Evolutionary conservation across 805 yeast species (phyloP).

Genomic region (Kuraishia cidri): DNA sequence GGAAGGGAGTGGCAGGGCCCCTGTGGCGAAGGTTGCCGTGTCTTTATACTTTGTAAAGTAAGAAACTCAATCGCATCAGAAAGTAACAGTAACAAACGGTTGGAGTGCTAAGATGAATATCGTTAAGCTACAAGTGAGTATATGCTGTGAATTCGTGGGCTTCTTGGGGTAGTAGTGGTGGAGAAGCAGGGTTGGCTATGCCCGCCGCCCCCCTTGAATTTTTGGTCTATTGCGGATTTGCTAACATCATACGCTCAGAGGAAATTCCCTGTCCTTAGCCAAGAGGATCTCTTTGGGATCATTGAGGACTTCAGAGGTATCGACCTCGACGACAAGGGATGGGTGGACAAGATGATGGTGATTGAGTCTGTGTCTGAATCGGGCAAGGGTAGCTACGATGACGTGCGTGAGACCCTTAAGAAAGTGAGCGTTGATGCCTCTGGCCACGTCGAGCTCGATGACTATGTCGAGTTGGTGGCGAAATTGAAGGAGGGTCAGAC

Average conservation of each 20-base stretch:
- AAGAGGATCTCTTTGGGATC: slow-evolving; percentile 76
- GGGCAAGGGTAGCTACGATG: slow-evolving; percentile 83
- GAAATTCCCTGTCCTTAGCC: slow-evolving; percentile 79
- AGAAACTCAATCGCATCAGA: no score
- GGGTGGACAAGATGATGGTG: slow-evolving; percentile 86
- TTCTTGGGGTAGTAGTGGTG: background rate
- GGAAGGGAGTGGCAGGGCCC: no score
- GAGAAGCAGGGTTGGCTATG: background rate
- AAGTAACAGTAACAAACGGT: no score
- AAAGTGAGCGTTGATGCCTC: slow-evolving; percentile 90
- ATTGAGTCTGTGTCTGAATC: slow-evolving; percentile 72
- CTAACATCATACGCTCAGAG: slow-evolving; percentile 27
- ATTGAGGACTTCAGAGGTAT: slow-evolving; percentile 82
- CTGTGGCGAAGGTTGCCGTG: no score
- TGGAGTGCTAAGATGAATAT: slow-evolving; percentile 62
- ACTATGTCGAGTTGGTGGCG: slow-evolving; percentile 77
- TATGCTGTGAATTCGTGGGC: background rate
- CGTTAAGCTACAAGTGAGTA: slow-evolving; percentile 48
- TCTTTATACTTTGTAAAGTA: no score
- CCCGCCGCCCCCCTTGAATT: no score
- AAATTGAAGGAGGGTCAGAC: slow-evolving; percentile 53
- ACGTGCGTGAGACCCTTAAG: slow-evolving; percentile 88
- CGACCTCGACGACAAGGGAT: slow-evolving; percentile 89
- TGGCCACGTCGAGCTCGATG: slow-evolving; percentile 95
- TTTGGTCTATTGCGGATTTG: background rate